phyloP scores from a whole-genome alignment of 2,329 filamentous ascomycete species.

The Metarhizium guizhouense region DNA sequence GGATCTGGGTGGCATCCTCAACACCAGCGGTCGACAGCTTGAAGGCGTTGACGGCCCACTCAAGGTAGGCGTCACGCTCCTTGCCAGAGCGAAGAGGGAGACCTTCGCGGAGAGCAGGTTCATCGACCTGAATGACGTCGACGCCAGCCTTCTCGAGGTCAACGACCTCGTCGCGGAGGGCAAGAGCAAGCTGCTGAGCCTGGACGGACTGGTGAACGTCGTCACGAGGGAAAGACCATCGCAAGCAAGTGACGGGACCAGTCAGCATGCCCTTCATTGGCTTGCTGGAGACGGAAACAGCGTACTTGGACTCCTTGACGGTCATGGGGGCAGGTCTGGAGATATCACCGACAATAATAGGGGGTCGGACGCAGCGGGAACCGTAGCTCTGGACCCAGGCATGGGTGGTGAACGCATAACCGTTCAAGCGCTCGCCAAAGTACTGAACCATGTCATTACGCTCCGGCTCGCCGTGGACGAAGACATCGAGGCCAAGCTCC shows the following conservation, averaged over 20 bases:
- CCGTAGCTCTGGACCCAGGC: constrained; percentile 99
- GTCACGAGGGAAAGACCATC: constrained; percentile 99
- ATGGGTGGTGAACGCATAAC: constrained; percentile 98
- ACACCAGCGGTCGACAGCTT: constrained; percentile 90
- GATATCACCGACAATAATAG: constrained; percentile 97
- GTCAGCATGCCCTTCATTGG: constrained; percentile 99
- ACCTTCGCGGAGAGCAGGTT: constrained; percentile 98
- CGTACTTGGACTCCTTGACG: constrained; percentile 99
- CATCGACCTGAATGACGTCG: constrained; percentile 97
- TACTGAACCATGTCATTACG: constrained; percentile 99
- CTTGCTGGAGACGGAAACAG: constrained; percentile 91
- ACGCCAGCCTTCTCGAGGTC: constrained; percentile 96
- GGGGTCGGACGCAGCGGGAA: constrained; percentile 94
- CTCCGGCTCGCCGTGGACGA: constrained; percentile 97
- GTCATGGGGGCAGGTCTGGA: constrained; percentile 96
- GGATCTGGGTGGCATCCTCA: constrained; percentile 93
- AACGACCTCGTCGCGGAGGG: constrained; percentile 95
- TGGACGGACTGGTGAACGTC: constrained; percentile 99
- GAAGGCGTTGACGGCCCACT: constrained; percentile 98
- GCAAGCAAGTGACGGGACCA: constrained; percentile 94
- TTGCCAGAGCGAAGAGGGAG: constrained; percentile 88
- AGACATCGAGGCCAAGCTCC: constrained; percentile 93
- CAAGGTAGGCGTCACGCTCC: constrained; percentile 93
- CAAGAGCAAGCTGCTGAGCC: constrained; percentile 96
- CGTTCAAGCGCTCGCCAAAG: constrained; percentile 94